phyloP scores from a whole-genome alignment of 805 yeast species.

The Candida manassasensis region DNA sequence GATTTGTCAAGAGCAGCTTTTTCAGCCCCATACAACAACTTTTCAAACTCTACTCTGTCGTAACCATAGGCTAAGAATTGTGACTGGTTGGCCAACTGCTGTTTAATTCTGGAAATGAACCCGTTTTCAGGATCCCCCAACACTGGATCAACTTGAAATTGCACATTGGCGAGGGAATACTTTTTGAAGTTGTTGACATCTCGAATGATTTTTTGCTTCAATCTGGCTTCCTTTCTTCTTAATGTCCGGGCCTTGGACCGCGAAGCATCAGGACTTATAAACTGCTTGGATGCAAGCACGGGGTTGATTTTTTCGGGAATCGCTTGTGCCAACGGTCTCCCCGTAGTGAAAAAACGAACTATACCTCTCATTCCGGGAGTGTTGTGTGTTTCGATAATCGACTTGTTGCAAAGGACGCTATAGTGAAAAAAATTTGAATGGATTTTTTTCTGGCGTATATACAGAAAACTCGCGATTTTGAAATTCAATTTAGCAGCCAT shows the following conservation, averaged over 20 bases:
- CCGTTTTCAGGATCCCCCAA: conserved; percentile 65
- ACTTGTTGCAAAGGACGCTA: background rate
- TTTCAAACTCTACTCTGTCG: conserved; percentile 63
- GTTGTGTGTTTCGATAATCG: background rate
- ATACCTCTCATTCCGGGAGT: conserved; percentile 6
- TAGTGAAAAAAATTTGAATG: background rate
- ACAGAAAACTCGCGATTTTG: background rate
- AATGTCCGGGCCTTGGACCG: conserved; percentile 29
- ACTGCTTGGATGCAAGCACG: conserved; percentile 34
- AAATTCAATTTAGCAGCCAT: conserved; percentile 1
- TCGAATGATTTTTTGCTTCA: conserved; percentile 37
- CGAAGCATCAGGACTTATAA: conserved; percentile 27
- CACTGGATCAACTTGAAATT: conserved; percentile 69
- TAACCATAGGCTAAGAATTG: conserved; percentile 58
- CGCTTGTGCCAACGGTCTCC: conserved; percentile 9
- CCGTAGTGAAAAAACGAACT: conserved; percentile 16
- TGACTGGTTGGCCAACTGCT: conserved; percentile 59
- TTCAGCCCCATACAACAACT: conserved; percentile 72
- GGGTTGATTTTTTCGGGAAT: conserved; percentile 15
- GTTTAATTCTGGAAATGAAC: conserved; percentile 62
- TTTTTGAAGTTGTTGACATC: conserved; percentile 39
- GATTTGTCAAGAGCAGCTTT: conserved; percentile 46
- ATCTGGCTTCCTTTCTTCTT: conserved; percentile 34
- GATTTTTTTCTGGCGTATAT: background rate
- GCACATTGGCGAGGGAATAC: conserved; percentile 26